Evolutionary conservation across 2,329 filamentous ascomycete genomes (phyloP).

Genomic region (Fusarium sp.): DNA sequence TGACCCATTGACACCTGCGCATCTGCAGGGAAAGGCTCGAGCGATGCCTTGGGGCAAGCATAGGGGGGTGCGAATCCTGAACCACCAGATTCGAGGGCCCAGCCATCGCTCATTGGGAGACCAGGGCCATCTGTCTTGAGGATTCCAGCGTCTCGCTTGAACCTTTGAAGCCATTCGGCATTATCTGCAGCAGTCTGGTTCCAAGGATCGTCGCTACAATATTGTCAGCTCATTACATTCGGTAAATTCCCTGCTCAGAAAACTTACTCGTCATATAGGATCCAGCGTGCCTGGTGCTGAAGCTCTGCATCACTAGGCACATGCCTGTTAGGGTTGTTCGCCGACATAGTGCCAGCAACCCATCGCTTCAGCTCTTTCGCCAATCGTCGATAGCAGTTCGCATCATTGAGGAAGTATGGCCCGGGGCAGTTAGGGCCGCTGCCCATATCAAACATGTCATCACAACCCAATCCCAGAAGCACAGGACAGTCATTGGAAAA

Average conservation of each 20-base stretch:
- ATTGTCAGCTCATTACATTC: conserved; percentile 32
- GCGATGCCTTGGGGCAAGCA: conserved; percentile 56
- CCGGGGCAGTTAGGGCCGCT: conserved; percentile 27
- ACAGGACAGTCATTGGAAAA: conserved; percentile 24
- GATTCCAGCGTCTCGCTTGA: conserved; percentile 69
- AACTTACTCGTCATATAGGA: conserved; percentile 71
- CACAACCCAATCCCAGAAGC: conserved; percentile 13
- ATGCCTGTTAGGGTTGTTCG: conserved; percentile 70
- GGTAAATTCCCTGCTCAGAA: background rate
- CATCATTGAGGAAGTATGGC: conserved; percentile 66
- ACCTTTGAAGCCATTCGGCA: conserved; percentile 70
- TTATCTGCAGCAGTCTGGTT: conserved; percentile 74
- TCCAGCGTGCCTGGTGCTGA: conserved; percentile 72
- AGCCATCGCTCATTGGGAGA: conserved; percentile 56
- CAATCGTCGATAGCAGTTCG: conserved; percentile 70
- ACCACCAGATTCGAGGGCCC: conserved; percentile 63
- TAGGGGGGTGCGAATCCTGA: conserved; percentile 68
- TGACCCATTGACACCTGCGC: conserved; percentile 51
- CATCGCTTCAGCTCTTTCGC: conserved; percentile 66
- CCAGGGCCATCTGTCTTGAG: conserved; percentile 63
- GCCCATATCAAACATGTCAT: conserved; percentile 6
- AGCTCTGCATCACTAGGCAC: conserved; percentile 71
- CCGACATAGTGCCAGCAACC: conserved; percentile 64
- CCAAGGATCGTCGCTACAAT: conserved; percentile 68
- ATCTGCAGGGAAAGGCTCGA: conserved; percentile 51